Evolutionary conservation across 495 filamentous ascomycete species (phyloP).

Genomic region (Elasticomyces elasticus): DNA sequence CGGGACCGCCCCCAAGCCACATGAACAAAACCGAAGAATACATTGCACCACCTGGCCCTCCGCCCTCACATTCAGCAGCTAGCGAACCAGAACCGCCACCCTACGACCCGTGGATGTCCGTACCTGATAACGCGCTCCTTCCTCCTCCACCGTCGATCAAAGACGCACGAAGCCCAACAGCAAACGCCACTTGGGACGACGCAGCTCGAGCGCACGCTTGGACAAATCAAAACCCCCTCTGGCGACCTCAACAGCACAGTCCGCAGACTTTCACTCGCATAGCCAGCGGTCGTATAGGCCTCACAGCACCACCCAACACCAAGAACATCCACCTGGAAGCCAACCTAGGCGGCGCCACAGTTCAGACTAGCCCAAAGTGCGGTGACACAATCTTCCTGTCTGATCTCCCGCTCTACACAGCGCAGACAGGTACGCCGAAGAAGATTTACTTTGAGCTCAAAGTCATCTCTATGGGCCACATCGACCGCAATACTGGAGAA

Average conservation of each 20-base stretch:
- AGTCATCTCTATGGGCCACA: slow-evolving; percentile 36
- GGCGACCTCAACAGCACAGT: slow-evolving; percentile 39
- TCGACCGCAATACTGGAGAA: slow-evolving; percentile 22
- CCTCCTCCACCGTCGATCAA: slow-evolving; percentile 71
- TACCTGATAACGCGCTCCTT: slow-evolving; percentile 70
- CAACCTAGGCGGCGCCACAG: slow-evolving; percentile 39
- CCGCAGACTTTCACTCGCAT: slow-evolving; percentile 38
- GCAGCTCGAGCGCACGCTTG: slow-evolving; percentile 65
- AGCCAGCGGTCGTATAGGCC: slow-evolving; percentile 35
- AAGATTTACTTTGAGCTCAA: slow-evolving; percentile 74
- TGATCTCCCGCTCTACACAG: slow-evolving; percentile 68
- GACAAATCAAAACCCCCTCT: slow-evolving; percentile 56
- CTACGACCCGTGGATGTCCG: slow-evolving; percentile 70
- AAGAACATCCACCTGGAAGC: slow-evolving; percentile 33
- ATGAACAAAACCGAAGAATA: slow-evolving; percentile 9
- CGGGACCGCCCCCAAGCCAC: slow-evolving; percentile 13
- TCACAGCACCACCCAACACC: slow-evolving; percentile 41
- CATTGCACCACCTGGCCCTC: slow-evolving; percentile 23
- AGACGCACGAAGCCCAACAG: slow-evolving; percentile 55
- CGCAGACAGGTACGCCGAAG: slow-evolving; percentile 42
- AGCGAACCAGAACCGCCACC: slow-evolving; percentile 33
- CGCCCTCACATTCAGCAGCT: slow-evolving; percentile 16
- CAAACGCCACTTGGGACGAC: slow-evolving; percentile 61
- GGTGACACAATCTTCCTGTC: slow-evolving; percentile 51
- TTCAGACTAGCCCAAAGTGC: slow-evolving; percentile 24